Evolutionary conservation across 2,329 filamentous ascomycete species (phyloP).

Genomic region (Aspergillus pseudoviridinutans): DNA sequence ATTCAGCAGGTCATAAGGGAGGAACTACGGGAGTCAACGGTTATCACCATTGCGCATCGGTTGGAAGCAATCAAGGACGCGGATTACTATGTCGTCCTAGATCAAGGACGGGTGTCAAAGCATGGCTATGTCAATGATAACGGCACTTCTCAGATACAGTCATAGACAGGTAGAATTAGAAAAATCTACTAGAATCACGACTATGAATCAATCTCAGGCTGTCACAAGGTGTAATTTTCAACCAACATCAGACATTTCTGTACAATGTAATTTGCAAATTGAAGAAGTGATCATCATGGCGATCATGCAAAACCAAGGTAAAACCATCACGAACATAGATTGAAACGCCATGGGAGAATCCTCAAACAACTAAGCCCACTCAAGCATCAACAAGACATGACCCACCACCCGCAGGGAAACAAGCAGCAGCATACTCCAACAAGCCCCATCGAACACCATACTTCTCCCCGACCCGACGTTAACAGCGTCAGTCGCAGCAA

Average conservation of each 20-base stretch:
- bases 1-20: conserved; percentile 36
- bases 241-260: neutral
- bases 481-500: neutral
- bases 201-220: neutral
- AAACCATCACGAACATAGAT: neutral
- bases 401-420: neutral
- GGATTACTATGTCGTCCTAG: conserved; percentile 53
- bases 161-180: neutral
- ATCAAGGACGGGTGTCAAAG: conserved; percentile 45
- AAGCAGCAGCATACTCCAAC: neutral
- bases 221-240: no score
- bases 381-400: neutral
- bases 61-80: conserved; percentile 59
- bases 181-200: neutral
- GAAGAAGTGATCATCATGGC: no score
- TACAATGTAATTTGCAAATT: neutral
- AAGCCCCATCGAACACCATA: neutral
- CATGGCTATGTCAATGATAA: conserved; percentile 26
- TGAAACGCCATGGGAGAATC: no score
- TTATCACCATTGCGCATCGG: conserved; percentile 63
- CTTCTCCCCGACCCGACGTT: neutral
- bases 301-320: neutral
- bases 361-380: neutral
- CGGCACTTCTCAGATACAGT: conserved; percentile 6
- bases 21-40: conserved; percentile 45